A percentile compares a stretch with the other conserved stretches of the same genome.
These are phyloP conservation scores for Inonotus obliquus DNA, from an alignment of 1,284 basidiomycete species.

Conservation along the genomic window DNA sequence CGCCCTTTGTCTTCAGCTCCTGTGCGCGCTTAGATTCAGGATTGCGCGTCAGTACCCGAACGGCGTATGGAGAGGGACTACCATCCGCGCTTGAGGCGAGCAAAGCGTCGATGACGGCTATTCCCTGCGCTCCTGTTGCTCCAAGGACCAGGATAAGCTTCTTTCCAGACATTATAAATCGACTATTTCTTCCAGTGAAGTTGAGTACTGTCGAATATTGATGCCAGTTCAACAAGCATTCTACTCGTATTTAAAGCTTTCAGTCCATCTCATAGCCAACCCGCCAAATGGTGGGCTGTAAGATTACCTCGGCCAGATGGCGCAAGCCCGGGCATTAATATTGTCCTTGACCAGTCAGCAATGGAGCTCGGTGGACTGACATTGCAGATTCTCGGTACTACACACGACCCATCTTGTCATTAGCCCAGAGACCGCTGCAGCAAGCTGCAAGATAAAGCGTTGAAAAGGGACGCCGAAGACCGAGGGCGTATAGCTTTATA, in stretches of 20 bases:
- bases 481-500: too few species aligned
- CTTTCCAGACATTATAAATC: conserved; percentile 16
- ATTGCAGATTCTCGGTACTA: too few species aligned
- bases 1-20: conserved; percentile 35
- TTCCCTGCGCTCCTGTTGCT: conserved; percentile 47
- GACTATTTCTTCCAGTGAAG: neutral
- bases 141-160: conserved; percentile 48
- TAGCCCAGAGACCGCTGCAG: too few species aligned
- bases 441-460: too few species aligned
- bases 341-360: neutral
- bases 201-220: neutral
- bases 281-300: too few species aligned
- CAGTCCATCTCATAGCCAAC: neutral
- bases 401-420: too few species aligned
- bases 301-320: neutral
- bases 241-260: neutral
- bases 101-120: conserved; percentile 40
- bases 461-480: neutral
- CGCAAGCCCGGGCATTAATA: neutral
- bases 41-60: conserved; percentile 45
- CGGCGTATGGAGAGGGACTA: conserved; percentile 39
- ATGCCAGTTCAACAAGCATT: neutral
- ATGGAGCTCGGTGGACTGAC: too few species aligned
- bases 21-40: conserved; percentile 33
- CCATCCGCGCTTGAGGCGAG: conserved; percentile 35